These are phyloP conservation scores for Ophiorrhiza pumila DNA, from an alignment of 257 asterid genomes.

Conservation along the genomic window DNA sequence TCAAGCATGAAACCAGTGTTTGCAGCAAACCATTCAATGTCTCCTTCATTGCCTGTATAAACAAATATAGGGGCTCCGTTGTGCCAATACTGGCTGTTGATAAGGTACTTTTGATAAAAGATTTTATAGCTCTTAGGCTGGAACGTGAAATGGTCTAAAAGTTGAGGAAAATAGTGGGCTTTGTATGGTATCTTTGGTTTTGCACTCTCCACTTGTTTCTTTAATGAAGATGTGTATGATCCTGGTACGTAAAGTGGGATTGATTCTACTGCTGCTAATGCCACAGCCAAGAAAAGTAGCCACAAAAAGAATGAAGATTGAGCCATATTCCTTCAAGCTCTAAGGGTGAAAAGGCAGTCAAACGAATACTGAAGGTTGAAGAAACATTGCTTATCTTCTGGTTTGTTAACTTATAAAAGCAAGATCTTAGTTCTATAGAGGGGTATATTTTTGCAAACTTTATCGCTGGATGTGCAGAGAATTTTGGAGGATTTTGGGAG, in stretches of 20 bases:
- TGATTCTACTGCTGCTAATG: conserved; percentile 28
- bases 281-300: conserved; percentile 24
- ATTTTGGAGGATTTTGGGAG: neutral
- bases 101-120: conserved; percentile 67
- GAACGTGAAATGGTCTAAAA: conserved; percentile 72
- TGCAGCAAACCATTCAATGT: conserved; percentile 76
- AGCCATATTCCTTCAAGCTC: conserved; percentile 22
- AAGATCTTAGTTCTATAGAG: neutral
- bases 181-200: conserved; percentile 47
- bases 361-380: neutral
- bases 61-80: conserved; percentile 67
- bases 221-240: conserved; percentile 38
- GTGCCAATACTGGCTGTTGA: conserved; percentile 53
- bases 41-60: conserved; percentile 81
- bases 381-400: too few relatives aligned
- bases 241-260: conserved; percentile 47
- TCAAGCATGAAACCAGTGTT: conserved; percentile 77
- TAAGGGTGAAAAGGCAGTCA: neutral
- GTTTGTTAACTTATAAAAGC: neutral
- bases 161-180: conserved; percentile 58
- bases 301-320: conserved; percentile 29
- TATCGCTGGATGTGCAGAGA: neutral
- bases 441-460: conserved; percentile 4
- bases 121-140: conserved; percentile 47
- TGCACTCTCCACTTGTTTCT: conserved; percentile 27